Evolutionary conservation across 2,329 filamentous ascomycete genomes (phyloP).

Genomic region (Westerdykella ornata): DNA sequence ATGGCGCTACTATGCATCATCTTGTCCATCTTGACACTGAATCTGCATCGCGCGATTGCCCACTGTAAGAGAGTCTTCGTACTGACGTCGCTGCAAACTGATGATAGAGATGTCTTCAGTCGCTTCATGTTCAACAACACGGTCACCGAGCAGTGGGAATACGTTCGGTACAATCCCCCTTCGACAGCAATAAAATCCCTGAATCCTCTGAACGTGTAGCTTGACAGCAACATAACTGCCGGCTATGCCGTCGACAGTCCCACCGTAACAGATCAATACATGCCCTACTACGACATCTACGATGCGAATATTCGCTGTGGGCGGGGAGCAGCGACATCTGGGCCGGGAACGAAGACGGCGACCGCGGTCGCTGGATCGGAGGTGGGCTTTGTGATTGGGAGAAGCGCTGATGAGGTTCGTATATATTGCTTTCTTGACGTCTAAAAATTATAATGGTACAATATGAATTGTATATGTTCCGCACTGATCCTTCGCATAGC

Average conservation of each 20-base stretch:
- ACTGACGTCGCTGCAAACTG: too few species aligned
- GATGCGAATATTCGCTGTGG: constrained; percentile 7
- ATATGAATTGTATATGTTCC: too few species aligned
- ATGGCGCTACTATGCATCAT: too few species aligned
- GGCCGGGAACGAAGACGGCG: constrained; percentile 7
- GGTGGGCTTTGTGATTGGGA: constrained; percentile 9
- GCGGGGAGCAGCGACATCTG: constrained; percentile 4
- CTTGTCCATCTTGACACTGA: too few species aligned
- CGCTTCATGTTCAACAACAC: constrained; percentile 12
- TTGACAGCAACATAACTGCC: constrained; percentile 9
- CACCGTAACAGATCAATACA: constrained; percentile 10
- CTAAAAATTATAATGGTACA: too few species aligned
- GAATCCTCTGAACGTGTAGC: neutral
- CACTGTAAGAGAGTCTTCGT: too few species aligned
- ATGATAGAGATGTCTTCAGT: constrained; percentile 8
- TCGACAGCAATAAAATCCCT: neutral
- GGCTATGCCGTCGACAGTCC: constrained; percentile 6
- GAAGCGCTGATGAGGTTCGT: constrained; percentile 6
- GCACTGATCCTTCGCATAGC: neutral
- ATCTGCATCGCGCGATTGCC: too few species aligned
- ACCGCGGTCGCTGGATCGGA: constrained; percentile 4
- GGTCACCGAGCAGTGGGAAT: constrained; percentile 11
- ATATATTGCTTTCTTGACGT: neutral
- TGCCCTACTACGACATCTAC: constrained; percentile 13
- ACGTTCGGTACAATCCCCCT: constrained; percentile 4